phyloP scores from a whole-genome alignment of 345 rosid genomes.

The Linum usitatissimum region DNA sequence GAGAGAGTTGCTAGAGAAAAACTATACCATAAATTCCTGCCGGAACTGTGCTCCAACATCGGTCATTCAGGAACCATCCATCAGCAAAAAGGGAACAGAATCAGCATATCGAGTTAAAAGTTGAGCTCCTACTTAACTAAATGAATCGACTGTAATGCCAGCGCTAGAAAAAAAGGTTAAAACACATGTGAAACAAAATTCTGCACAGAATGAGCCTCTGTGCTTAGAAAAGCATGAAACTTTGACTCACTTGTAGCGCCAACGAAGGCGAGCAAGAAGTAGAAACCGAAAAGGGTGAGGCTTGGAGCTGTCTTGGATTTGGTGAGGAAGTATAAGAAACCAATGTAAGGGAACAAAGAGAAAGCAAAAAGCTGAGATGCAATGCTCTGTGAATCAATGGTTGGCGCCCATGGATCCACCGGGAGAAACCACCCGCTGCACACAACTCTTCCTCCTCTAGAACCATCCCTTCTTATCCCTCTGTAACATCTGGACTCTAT shows the following conservation, averaged over 20 bases:
- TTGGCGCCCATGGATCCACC: conserved; percentile 85
- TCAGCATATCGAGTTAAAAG: conserved; percentile 17
- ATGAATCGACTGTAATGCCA: no score
- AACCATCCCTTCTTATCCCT: conserved; percentile 8
- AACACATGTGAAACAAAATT: no score
- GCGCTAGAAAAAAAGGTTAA: no score
- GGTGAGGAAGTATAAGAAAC: conserved; percentile 83
- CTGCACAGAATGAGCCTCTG: no score
- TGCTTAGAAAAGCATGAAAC: no score
- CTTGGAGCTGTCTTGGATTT: conserved; percentile 76
- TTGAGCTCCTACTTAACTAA: conserved; percentile 3
- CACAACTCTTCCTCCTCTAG: conserved; percentile 19
- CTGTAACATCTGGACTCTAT: conserved; percentile 12
- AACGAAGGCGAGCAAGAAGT: conserved; percentile 81
- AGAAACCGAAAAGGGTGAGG: conserved; percentile 86
- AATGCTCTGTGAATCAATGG: conserved; percentile 64
- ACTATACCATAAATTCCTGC: conserved; percentile 88
- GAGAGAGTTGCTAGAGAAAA: conserved; percentile 6
- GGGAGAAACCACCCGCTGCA: conserved; percentile 48
- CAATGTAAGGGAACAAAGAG: conserved; percentile 77
- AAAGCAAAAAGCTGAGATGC: conserved; percentile 73
- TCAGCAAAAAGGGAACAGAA: conserved; percentile 14
- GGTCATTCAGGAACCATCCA: conserved; percentile 12
- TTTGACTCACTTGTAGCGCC: conserved; percentile 70
- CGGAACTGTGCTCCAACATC: conserved; percentile 46